Conservation (phyloP, 495 filamentous ascomycete species). For the Xylaria nigripes region DNA sequence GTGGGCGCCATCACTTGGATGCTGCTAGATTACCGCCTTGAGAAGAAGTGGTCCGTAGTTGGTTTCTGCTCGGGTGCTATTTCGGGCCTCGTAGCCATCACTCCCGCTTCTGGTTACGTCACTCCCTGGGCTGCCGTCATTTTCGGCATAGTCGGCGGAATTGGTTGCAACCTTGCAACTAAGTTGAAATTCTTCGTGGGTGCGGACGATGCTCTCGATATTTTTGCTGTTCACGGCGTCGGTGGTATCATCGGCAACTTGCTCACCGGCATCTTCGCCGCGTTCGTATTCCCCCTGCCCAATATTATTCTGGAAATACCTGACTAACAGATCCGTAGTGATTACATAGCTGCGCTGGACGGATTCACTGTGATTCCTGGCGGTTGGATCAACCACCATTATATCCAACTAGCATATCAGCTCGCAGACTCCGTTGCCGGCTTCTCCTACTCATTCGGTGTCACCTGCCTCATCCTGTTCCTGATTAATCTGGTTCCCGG, state of each 20-base stretch:
- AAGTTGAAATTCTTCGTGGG: slow-evolving; percentile 77
- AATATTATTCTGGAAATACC: neutral
- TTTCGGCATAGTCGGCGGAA: slow-evolving; percentile 74
- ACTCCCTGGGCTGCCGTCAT: slow-evolving; percentile 83
- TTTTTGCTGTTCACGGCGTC: slow-evolving; percentile 72
- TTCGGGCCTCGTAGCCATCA: slow-evolving; percentile 82
- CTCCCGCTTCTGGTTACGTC: slow-evolving; percentile 81
- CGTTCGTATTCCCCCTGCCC: slow-evolving; percentile 40
- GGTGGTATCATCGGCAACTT: slow-evolving; percentile 72
- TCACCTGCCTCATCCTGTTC: slow-evolving; percentile 69
- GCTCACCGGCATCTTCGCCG: slow-evolving; percentile 70
- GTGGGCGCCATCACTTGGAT: slow-evolving; percentile 86
- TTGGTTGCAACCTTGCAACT: slow-evolving; percentile 87
- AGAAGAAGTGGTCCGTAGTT: slow-evolving; percentile 98
- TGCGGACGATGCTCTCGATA: slow-evolving; percentile 71
- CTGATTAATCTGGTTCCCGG: slow-evolving; percentile 70
- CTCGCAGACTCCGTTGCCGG: slow-evolving; percentile 66
- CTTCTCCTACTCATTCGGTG: slow-evolving; percentile 69
- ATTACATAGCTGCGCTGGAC: slow-evolving; percentile 72
- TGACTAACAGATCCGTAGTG: slow-evolving; percentile 32
- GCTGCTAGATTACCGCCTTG: slow-evolving; percentile 87
- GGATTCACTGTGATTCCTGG: slow-evolving; percentile 54
- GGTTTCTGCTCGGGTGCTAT: slow-evolving; percentile 96
- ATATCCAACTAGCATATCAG: slow-evolving; percentile 69
- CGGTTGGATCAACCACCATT: slow-evolving; percentile 72